These are phyloP conservation scores for Agaricus subrufescens DNA, from an alignment of 768 basidiomycete species.

Conservation along the genomic window DNA sequence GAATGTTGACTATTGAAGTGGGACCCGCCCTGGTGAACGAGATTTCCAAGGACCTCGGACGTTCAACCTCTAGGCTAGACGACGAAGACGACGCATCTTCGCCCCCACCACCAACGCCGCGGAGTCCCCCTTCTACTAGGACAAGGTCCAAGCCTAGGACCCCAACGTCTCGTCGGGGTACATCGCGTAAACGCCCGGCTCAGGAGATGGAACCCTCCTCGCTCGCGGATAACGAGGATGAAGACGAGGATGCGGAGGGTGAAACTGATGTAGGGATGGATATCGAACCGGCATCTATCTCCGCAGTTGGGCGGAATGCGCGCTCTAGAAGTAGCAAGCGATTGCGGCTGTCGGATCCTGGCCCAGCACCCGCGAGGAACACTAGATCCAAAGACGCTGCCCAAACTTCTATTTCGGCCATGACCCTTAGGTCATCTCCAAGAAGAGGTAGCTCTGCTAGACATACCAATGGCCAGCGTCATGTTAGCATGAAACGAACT, in stretches of 20 bases:
- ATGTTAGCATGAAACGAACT: neutral
- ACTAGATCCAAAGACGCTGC: neutral
- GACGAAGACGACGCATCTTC: neutral
- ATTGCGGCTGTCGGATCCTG: slow-evolving; percentile 6
- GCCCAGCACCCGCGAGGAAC: neutral
- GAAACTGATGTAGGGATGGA: neutral
- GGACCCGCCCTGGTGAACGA: slow-evolving; percentile 4
- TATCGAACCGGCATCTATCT: neutral
- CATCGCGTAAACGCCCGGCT: slow-evolving; percentile 2
- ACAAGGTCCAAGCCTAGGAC: neutral
- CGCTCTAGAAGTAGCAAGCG: neutral
- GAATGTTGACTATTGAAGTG: neutral
- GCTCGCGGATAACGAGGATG: neutral
- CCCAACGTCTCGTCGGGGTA: neutral
- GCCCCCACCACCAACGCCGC: neutral
- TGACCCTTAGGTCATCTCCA: neutral
- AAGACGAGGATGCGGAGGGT: neutral
- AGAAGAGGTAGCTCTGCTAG: neutral
- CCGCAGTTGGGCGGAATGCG: neutral
- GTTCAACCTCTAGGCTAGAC: neutral
- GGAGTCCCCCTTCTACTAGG: neutral
- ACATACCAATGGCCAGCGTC: neutral
- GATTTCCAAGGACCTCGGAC: neutral
- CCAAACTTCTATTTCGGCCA: neutral
- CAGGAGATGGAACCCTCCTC: neutral